These are phyloP conservation scores for Phytophthora rubi DNA, from an alignment of 352 stramenopile species.

Conservation along the genomic window DNA sequence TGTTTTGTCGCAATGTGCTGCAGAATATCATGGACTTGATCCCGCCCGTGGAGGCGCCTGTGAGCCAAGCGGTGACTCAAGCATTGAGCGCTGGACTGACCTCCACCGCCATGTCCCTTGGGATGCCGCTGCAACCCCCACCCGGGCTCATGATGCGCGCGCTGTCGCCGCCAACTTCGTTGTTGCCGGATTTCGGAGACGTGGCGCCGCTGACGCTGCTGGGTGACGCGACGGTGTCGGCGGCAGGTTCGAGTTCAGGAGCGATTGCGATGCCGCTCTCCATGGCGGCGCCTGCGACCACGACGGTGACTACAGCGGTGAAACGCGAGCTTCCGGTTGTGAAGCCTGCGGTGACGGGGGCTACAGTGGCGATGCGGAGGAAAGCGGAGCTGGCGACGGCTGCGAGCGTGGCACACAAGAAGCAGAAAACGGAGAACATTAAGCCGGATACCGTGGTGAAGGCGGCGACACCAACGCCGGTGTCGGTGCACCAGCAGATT, in stretches of 20 bases:
- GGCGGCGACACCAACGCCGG: conserved; percentile 16
- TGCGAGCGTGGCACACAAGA: conserved; percentile 27
- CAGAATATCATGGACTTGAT: conserved; percentile 87
- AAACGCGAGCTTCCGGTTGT: conserved; percentile 38
- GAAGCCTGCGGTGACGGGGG: conserved; percentile 26
- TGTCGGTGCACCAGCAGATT: conserved; percentile 31
- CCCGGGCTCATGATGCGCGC: conserved; percentile 74
- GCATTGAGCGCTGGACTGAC: conserved; percentile 1
- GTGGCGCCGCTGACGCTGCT: conserved; percentile 49
- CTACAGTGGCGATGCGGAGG: conserved; percentile 24
- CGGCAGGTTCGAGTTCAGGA: conserved; percentile 13
- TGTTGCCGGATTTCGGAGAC: conserved; percentile 68
- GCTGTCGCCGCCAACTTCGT: conserved; percentile 72
- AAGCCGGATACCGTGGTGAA: conserved; percentile 40
- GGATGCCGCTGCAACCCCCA: conserved; percentile 61
- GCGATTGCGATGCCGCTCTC: conserved; percentile 15
- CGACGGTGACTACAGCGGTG: conserved; percentile 35
- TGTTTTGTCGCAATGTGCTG: conserved; percentile 2
- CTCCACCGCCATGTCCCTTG: conserved; percentile 41
- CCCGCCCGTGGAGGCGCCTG: conserved; percentile 47
- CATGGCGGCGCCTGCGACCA: conserved; percentile 15
- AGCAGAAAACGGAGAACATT: conserved; percentile 66
- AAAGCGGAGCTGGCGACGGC: conserved; percentile 32
- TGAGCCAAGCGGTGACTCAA: conserved; percentile 26
- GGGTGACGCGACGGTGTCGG: conserved; percentile 22